phyloP scores from a whole-genome alignment of 441 rosid genomes.

The Pelargonium myrrhifolium region DNA sequence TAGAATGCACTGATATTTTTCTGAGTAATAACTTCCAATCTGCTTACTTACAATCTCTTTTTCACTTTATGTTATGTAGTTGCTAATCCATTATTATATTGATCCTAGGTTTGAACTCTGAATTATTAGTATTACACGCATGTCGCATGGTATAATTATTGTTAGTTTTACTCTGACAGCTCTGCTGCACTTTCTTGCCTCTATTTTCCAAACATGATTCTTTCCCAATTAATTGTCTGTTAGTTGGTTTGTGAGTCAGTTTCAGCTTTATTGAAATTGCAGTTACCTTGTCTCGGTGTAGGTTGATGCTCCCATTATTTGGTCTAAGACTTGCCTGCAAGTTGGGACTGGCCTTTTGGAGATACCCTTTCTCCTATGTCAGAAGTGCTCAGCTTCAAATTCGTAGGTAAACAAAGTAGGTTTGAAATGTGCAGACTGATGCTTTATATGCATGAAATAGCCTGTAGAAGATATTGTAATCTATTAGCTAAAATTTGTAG shows the following conservation, averaged over 20 bases:
- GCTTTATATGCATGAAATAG: conserved; percentile 1
- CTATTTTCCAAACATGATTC: conserved; percentile 1
- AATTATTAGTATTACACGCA: not conserved
- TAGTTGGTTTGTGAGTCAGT: conserved; percentile 7
- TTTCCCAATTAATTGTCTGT: not conserved
- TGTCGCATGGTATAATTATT: not conserved
- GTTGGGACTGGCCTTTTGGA: conserved; percentile 35
- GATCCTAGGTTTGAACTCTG: not conserved
- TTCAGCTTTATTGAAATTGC: not conserved
- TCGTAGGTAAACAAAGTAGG: conserved; percentile 35
- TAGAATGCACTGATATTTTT: not conserved
- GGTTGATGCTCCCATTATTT: conserved; percentile 51
- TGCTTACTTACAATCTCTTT: not conserved
- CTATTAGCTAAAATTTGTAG: not conserved
- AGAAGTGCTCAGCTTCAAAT: conserved; percentile 34
- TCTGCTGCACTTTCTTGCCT: not conserved
- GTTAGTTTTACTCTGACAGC: not conserved
- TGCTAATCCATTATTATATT: not conserved
- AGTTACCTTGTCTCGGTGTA: conserved; percentile 24
- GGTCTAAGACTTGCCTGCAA: conserved; percentile 45
- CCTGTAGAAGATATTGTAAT: not conserved
- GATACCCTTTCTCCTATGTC: conserved; percentile 31
- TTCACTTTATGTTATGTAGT: not conserved
- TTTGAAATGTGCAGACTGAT: conserved; percentile 7
- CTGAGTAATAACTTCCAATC: not conserved